phyloP scores from a whole-genome alignment of 1,284 basidiomycete species.

The Ganoderma leucocontextum region DNA sequence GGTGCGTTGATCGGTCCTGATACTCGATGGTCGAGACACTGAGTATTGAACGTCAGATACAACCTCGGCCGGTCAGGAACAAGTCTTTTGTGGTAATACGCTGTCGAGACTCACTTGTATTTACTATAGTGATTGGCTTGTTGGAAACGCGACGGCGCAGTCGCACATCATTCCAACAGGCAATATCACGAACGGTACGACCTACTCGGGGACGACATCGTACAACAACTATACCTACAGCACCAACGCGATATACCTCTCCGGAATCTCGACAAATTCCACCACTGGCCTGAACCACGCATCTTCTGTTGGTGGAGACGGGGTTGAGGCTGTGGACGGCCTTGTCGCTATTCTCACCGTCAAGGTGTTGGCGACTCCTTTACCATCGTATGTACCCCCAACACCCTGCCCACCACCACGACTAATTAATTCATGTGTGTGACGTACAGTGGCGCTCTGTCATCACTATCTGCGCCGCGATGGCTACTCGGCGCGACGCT shows the following conservation, averaged over 20 bases:
- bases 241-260: constrained; percentile 71
- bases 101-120: neutral
- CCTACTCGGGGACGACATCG: constrained; percentile 64
- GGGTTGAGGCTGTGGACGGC: constrained; percentile 81
- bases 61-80: constrained; percentile 57
- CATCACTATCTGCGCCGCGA: constrained; percentile 16
- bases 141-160: constrained; percentile 79
- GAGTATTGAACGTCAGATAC: constrained; percentile 48
- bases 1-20: constrained; percentile 44
- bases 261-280: constrained; percentile 73
- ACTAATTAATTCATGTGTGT: constrained; percentile 3
- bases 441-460: constrained; percentile 15
- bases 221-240: constrained; percentile 74
- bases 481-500: constrained; percentile 19
- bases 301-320: constrained; percentile 63
- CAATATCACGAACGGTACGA: constrained; percentile 65
- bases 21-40: constrained; percentile 1
- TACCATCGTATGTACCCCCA: constrained; percentile 27
- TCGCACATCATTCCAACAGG: constrained; percentile 58
- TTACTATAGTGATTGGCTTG: constrained; percentile 72
- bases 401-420: neutral
- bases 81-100: constrained; percentile 14
- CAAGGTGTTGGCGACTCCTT: constrained; percentile 62
- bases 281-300: constrained; percentile 85
- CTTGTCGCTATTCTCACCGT: constrained; percentile 86